Evolutionary conservation across 2,329 filamentous ascomycete species (phyloP).

Genomic region (Paracoccidioides lutzii): DNA sequence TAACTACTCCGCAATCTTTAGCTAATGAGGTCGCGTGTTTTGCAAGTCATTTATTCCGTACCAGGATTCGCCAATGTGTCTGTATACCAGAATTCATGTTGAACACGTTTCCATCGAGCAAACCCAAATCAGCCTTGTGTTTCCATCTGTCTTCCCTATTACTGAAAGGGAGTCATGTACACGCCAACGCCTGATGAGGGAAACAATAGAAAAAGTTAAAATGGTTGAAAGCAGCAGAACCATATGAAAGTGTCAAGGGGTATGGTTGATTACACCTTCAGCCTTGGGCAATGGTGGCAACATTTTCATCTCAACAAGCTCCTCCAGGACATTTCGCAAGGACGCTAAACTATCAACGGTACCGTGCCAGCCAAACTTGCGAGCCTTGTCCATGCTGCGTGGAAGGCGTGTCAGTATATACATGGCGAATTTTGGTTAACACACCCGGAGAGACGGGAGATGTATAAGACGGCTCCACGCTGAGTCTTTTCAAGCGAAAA

Average conservation of each 20-base stretch:
- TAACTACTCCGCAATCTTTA: too few relatives aligned
- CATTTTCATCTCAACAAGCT: conserved; percentile 34
- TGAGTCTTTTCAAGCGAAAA: too few relatives aligned
- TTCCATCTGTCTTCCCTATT: background rate
- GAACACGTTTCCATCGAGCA: background rate
- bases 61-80: background rate
- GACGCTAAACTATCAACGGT: conserved; percentile 35
- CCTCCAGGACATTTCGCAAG: conserved; percentile 29
- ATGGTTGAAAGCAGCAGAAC: too few relatives aligned
- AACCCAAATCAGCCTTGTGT: background rate
- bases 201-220: background rate
- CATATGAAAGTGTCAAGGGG: too few relatives aligned
- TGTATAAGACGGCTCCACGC: too few relatives aligned
- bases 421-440: too few relatives aligned
- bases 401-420: background rate
- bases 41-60: too few relatives aligned
- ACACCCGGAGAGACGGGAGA: background rate
- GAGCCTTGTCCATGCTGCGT: conserved; percentile 32
- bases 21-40: too few relatives aligned
- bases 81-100: background rate
- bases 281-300: conserved; percentile 20
- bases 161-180: background rate
- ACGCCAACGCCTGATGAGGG: background rate
- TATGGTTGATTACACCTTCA: background rate
- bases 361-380: conserved; percentile 35